Evolutionary conservation across 1,139 yeast species (phyloP), one percentile per base, ranked within the genome.

Genomic region (Geotrichum histeridarum): DNA sequence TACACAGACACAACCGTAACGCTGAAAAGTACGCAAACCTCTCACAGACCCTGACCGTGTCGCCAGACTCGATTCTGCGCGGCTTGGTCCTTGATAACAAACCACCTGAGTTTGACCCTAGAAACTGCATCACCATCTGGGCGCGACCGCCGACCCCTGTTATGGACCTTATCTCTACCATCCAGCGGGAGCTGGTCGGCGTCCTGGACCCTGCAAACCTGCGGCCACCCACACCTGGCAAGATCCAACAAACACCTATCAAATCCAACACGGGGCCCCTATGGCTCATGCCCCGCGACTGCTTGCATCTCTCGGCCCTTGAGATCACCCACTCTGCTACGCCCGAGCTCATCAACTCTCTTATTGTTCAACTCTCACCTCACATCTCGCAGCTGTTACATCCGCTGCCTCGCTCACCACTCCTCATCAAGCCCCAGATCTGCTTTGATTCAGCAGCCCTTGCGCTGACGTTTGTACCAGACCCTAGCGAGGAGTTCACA

Each of bases 101-200:
- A 33, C 60, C 62, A 3, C 56, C 57, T 4, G 63, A 60, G 54
- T 56, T 48, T 22, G 66, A 63, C 42, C 61, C 62, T 4, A 52
- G 67, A 22, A 60, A 62, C 56, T 60, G 63, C 55, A 57, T 63
- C 39, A 59, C 65, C 2, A 43, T 63, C 15, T 60, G 65, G 62
- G 61, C 60, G n/a, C 47, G 66, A 6, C 66, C 66, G 9, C 55
- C 65, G 1, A n/a, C 47, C 1, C 54, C 42, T 8, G 62, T 63
- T 27, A 52, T 50, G 37, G 56, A 58, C 39, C 54, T 61, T 14
- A 56, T 62, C 27, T 42, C 37, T 8, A 32, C 14, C 7, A 54
- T 63, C 8, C 66, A 63, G 45, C 22, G 38, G 2, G 41, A 50
- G 42, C 59, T 63, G 4, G 30, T 59, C 22, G 27, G 42, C 3